Percentiles rank a stretch among this genome's conserved stretches.
Conservation (phyloP, 208 protist species). For the Acanthamoeba healyi region DNA sequence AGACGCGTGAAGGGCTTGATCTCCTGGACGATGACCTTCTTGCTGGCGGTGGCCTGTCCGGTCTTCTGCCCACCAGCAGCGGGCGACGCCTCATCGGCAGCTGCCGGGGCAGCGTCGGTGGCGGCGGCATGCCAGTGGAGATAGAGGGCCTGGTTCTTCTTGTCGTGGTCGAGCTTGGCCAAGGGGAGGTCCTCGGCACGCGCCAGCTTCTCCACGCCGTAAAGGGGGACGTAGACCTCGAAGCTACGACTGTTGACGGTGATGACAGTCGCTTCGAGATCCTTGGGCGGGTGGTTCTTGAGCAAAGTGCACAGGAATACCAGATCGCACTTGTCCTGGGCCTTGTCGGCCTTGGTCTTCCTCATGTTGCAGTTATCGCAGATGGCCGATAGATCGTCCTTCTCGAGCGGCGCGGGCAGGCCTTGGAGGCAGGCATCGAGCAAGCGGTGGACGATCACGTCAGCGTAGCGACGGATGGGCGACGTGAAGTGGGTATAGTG, state of each 20-base stretch:
- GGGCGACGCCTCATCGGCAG: too few relatives aligned
- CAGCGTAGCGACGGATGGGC: constrained; percentile 92
- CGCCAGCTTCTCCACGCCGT: constrained; percentile 68
- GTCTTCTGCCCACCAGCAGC: neutral
- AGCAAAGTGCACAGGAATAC: constrained; percentile 74
- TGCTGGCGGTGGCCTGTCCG: neutral
- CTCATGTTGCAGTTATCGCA: constrained; percentile 66
- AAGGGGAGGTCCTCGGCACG: constrained; percentile 56
- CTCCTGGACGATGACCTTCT: constrained; percentile 44
- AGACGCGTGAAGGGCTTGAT: constrained; percentile 74
- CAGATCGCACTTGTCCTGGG: constrained; percentile 77
- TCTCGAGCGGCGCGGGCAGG: constrained; percentile 36
- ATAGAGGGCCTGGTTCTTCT: constrained; percentile 49
- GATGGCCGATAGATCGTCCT: constrained; percentile 38
- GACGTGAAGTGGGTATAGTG: constrained; percentile 96
- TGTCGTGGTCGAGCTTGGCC: constrained; percentile 68
- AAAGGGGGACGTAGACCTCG: constrained; percentile 66
- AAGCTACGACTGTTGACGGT: constrained; percentile 54
- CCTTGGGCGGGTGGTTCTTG: constrained; percentile 69
- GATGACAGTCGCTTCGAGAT: constrained; percentile 63
- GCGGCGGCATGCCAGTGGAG: constrained; percentile 55
- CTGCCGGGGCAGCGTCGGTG: neutral
- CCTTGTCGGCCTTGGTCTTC: constrained; percentile 75
- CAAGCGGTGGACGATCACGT: constrained; percentile 92
- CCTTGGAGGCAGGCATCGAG: constrained; percentile 81